Evolutionary conservation across 345 rosid genomes (phyloP).

Genomic region (Anastatica hierochuntica): DNA sequence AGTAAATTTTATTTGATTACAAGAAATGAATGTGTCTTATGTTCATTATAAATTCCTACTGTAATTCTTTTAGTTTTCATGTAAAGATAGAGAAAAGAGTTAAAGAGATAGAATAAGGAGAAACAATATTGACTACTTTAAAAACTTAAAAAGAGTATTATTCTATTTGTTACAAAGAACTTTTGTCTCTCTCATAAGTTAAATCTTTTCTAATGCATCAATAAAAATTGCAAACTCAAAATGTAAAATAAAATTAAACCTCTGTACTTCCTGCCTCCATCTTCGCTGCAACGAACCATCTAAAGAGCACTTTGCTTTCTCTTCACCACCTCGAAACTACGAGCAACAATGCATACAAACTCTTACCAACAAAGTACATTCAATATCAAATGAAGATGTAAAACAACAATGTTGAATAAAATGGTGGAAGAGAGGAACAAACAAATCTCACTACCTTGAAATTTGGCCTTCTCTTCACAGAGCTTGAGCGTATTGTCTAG

Average conservation of each 20-base stretch:
- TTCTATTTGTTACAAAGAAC: conserved; percentile 12
- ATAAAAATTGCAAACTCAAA: conserved; percentile 7
- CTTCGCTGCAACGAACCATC: neutral
- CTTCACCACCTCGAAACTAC: conserved; percentile 7
- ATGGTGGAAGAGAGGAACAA: neutral
- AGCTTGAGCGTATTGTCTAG: conserved; percentile 34
- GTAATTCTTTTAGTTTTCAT: neutral
- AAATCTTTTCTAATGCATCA: conserved; percentile 17
- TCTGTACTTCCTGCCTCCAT: conserved; percentile 14
- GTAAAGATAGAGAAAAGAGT: neutral
- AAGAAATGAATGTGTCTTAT: no score
- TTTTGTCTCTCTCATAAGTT: neutral
- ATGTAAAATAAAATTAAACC: neutral
- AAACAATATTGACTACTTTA: neutral
- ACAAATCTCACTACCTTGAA: conserved; percentile 9
- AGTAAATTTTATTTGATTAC: no score
- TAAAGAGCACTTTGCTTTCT: neutral
- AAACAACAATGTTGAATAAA: no score
- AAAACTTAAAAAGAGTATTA: no score
- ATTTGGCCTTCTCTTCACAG: conserved; percentile 10
- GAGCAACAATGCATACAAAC: neutral
- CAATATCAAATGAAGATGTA: neutral
- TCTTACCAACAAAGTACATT: neutral
- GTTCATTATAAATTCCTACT: no score
- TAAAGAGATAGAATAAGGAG: neutral